Conservation (phyloP, 2,329 filamentous ascomycete genomes). For the Neonectria faginata region DNA sequence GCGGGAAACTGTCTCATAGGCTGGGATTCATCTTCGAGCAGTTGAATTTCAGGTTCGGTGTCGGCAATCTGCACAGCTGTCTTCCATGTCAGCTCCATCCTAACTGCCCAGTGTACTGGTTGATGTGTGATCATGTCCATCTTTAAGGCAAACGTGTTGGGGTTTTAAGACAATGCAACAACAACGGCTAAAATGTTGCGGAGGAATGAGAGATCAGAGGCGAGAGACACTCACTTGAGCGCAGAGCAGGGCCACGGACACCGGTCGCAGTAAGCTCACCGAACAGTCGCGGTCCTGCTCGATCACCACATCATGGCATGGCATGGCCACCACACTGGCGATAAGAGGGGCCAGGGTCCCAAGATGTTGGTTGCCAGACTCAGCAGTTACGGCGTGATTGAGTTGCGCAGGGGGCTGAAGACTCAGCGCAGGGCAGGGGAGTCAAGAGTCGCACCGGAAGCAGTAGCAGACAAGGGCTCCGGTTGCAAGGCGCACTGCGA, state of each 20-base stretch:
- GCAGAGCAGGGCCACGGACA: constrained; percentile 14
- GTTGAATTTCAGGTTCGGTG: constrained; percentile 52
- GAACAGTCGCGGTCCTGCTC: constrained; percentile 17
- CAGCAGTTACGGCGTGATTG: constrained; percentile 19
- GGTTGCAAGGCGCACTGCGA: constrained; percentile 28
- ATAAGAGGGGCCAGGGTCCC: constrained; percentile 27
- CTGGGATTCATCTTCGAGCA: constrained; percentile 49
- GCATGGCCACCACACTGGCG: constrained; percentile 29
- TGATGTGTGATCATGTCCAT: constrained; percentile 10
- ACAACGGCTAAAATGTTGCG: constrained; percentile 7
- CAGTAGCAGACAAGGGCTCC: constrained; percentile 13
- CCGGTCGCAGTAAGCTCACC: constrained; percentile 6
- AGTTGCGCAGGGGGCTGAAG: constrained; percentile 25
- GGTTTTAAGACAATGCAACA: constrained; percentile 7
- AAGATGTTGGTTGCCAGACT: constrained; percentile 20
- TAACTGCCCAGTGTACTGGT: constrained; percentile 4
- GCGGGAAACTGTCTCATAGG: constrained; percentile 49
- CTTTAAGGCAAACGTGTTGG: constrained; percentile 20
- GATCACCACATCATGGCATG: constrained; percentile 24
- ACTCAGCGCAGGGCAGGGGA: constrained; percentile 26
- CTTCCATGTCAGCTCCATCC: constrained; percentile 40
- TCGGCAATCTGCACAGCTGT: constrained; percentile 70
- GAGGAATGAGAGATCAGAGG: neutral
- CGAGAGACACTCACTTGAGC: constrained; percentile 27
- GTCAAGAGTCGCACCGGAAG: constrained; percentile 7